These are phyloP conservation scores for Blechomonas ayalai DNA, from an alignment of 208 protist species.

Conservation along the genomic window DNA sequence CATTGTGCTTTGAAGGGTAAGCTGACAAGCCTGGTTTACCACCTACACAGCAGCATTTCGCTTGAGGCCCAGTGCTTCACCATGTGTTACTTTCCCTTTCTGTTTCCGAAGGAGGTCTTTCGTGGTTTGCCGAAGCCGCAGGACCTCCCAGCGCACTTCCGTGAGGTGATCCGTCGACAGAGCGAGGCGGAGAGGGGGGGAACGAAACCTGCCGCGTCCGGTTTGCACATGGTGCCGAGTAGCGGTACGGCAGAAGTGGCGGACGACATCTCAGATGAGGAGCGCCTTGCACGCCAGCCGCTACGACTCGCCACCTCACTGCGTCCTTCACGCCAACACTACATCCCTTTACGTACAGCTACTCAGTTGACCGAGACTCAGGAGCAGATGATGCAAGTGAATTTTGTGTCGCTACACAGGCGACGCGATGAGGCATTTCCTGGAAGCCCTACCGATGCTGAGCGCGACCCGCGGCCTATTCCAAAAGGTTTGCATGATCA, in stretches of 20 bases:
- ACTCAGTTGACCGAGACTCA: conserved; percentile 38
- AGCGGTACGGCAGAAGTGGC: not conserved
- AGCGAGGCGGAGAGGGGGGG: not conserved
- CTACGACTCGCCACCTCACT: conserved; percentile 4
- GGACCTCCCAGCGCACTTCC: not conserved
- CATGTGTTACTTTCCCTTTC: conserved; percentile 40
- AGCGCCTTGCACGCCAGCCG: not conserved
- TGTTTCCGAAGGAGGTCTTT: conserved; percentile 58
- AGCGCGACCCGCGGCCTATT: conserved; percentile 62
- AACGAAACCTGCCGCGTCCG: conserved; percentile 3
- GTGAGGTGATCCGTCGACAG: not conserved
- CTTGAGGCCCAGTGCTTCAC: conserved; percentile 19
- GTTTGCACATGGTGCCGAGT: conserved; percentile 3
- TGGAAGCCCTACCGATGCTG: conserved; percentile 20
- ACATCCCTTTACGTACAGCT: conserved; percentile 11
- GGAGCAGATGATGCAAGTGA: conserved; percentile 36
- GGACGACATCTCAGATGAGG: conserved; percentile 11
- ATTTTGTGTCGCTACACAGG: conserved; percentile 17
- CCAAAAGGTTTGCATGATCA: conserved; percentile 78
- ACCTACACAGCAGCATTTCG: conserved; percentile 23
- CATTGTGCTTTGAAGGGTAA: conserved; percentile 1
- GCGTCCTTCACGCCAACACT: conserved; percentile 15
- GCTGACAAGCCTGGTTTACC: conserved; percentile 31
- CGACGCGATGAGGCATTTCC: conserved; percentile 19
- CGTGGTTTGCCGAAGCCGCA: conserved; percentile 13